These are phyloP conservation scores for Candida methanosorbosa DNA, from an alignment of 805 yeast genomes.

Conservation along the genomic window DNA sequence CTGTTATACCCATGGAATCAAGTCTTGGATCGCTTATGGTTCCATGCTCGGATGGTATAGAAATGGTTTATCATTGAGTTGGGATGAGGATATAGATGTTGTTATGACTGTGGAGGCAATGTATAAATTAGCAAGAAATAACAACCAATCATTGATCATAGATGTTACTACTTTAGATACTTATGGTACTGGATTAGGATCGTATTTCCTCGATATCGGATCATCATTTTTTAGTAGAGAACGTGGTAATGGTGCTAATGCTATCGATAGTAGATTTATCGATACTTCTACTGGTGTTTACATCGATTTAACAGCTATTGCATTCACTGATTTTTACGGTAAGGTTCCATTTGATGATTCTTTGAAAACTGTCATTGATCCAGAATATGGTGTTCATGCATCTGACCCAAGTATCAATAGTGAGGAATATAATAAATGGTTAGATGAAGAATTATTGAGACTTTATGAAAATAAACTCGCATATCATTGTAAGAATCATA, in stretches of 20 bases:
- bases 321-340: slow-evolving; percentile 21
- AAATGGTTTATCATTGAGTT: slow-evolving; percentile 54
- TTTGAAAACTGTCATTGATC: slow-evolving; percentile 11
- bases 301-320: slow-evolving; percentile 58
- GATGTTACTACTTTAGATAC: slow-evolving; percentile 23
- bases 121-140: slow-evolving; percentile 35
- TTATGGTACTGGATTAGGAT: slow-evolving; percentile 43
- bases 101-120: slow-evolving; percentile 48
- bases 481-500: slow-evolving; percentile 49
- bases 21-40: slow-evolving; percentile 63
- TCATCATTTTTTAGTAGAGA: slow-evolving; percentile 41
- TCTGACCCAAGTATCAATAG: slow-evolving; percentile 7
- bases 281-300: slow-evolving; percentile 57
- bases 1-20: slow-evolving; percentile 33
- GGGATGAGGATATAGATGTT: slow-evolving; percentile 63
- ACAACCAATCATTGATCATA: slow-evolving; percentile 39
- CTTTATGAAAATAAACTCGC: slow-evolving; percentile 18
- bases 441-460: slow-evolving; percentile 5
- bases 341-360: slow-evolving; percentile 8
- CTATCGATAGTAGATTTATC: slow-evolving; percentile 59
- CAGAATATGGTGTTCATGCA: slow-evolving; percentile 8
- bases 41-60: slow-evolving; percentile 55
- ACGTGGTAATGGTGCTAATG: slow-evolving; percentile 44
- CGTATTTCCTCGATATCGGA: slow-evolving; percentile 40
- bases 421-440: slow-evolving; percentile 8